phyloP scores from a whole-genome alignment of 345 rosid genomes.

The Euphorbia tirucalli region DNA sequence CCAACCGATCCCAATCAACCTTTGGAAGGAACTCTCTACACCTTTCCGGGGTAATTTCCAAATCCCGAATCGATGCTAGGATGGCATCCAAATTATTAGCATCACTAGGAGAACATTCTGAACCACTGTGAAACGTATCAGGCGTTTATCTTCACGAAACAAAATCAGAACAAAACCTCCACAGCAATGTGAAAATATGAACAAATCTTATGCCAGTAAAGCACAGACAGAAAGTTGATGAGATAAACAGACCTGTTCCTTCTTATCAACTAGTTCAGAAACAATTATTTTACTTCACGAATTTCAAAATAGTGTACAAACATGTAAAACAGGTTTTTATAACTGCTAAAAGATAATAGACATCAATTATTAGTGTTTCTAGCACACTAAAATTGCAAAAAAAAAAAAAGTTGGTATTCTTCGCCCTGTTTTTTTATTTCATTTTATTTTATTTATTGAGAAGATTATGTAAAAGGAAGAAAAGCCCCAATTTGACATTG shows the following conservation, averaged over 20 bases:
- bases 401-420: not conserved
- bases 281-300: not conserved
- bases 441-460: not conserved
- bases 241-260: not conserved
- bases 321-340: not conserved
- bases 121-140: constrained; percentile 41
- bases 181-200: not conserved
- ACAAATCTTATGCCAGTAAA: not conserved
- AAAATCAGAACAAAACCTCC: constrained; percentile 1
- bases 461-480: not conserved
- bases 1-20: constrained; percentile 77
- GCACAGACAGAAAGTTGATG: not conserved
- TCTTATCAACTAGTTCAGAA: not conserved
- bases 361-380: no score
- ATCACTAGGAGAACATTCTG: constrained; percentile 43
- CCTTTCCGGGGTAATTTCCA: constrained; percentile 71
- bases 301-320: not conserved
- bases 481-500: not conserved
- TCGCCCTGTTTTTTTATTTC: not conserved
- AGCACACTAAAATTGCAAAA: not conserved
- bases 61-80: constrained; percentile 49
- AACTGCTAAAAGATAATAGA: no score
- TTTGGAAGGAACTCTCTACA: constrained; percentile 74
- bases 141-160: constrained; percentile 11
- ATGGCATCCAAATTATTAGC: constrained; percentile 42